Conservation (phyloP, 2,329 filamentous ascomycete genomes). For the Botryosphaeria dothidea region DNA sequence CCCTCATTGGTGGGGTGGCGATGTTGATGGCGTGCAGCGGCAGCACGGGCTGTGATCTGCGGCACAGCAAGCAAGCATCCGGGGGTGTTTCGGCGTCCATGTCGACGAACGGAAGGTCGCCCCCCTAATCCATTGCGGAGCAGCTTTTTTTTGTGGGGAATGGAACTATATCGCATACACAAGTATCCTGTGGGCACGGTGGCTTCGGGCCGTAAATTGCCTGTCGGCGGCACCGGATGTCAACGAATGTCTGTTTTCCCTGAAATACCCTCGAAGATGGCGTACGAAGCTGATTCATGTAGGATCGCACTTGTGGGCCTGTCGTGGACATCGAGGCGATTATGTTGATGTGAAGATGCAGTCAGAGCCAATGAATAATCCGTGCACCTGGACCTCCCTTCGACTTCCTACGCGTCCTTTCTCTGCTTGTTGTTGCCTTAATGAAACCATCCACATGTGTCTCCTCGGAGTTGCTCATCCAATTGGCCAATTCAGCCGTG, state of each 20-base stretch:
- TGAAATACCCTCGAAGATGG: too few species aligned
- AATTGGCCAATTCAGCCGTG: neutral
- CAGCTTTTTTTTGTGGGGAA: constrained; percentile 2
- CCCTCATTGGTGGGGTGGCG: neutral
- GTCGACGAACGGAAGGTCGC: neutral
- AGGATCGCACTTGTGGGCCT: too few species aligned
- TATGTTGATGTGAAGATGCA: too few species aligned
- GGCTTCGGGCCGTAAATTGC: neutral
- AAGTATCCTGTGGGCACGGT: neutral
- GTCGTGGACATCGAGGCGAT: too few species aligned
- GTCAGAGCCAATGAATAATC: too few species aligned
- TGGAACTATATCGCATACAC: neutral
- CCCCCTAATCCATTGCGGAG: neutral
- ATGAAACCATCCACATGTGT: too few species aligned
- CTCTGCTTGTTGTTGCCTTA: too few species aligned
- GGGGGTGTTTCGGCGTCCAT: neutral
- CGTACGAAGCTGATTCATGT: too few species aligned
- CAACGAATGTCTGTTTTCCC: too few species aligned
- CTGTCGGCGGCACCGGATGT: neutral
- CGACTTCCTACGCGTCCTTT: too few species aligned
- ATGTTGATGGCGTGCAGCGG: neutral
- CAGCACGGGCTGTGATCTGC: constrained; percentile 8
- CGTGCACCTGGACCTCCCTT: too few species aligned
- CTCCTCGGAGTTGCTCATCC: too few species aligned
- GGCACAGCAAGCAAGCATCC: neutral